Percentiles rank a stretch among this genome's conserved stretches.
Conservation (phyloP, 1,284 basidiomycete species). For the Exobasidium cylindrosporum region DNA sequence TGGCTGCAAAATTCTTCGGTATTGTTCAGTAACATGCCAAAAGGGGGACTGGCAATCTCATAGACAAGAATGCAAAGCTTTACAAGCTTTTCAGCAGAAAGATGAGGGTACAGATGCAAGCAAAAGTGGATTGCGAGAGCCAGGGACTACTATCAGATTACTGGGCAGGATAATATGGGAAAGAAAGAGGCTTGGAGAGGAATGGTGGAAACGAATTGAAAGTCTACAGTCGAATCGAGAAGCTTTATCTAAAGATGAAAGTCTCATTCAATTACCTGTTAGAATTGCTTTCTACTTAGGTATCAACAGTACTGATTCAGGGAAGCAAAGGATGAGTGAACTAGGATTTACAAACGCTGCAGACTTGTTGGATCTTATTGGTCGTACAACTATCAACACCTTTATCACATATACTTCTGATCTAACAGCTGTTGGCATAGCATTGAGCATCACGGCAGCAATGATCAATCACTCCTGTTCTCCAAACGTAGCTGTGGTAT, state of each 20-base stretch:
- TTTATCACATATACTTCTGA: conserved; percentile 68
- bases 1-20: background rate
- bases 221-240: background rate
- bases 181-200: background rate
- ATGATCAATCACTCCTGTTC: conserved; percentile 86
- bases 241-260: background rate
- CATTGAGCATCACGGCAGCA: conserved; percentile 73
- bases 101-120: background rate
- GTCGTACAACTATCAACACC: conserved; percentile 62
- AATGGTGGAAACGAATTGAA: background rate
- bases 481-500: conserved; percentile 85
- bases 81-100: background rate
- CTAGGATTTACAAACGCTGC: background rate
- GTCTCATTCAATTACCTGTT: background rate
- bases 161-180: background rate
- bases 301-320: background rate
- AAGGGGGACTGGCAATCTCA: background rate
- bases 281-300: background rate
- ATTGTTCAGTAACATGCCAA: background rate
- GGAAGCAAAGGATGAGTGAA: background rate
- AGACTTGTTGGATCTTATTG: background rate
- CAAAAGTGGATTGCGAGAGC: background rate
- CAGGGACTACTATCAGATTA: background rate
- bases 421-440: conserved; percentile 70
- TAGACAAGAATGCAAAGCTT: background rate